Conservation (phyloP, 345 rosid species). For the Eucalyptus cladocalyx region DNA sequence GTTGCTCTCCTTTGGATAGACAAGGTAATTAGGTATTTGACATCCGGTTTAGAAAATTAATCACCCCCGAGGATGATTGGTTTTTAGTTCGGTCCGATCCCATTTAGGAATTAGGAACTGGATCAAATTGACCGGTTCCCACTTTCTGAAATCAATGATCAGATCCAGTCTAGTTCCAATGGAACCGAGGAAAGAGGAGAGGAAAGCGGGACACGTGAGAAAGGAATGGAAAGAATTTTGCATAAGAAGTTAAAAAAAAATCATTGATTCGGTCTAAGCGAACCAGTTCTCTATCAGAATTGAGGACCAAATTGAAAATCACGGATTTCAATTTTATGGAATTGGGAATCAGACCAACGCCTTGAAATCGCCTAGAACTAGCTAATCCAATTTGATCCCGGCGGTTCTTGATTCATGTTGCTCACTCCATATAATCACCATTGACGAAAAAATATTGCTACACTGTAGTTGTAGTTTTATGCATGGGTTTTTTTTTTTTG, state of each 20-base stretch:
- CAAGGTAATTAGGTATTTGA: not conserved
- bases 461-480: not conserved
- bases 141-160: too few species aligned
- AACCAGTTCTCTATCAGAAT: not conserved
- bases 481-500: not conserved
- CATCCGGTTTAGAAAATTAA: not conserved
- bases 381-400: fast-evolving
- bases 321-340: too few species aligned
- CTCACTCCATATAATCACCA: not conserved
- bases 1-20: not conserved
- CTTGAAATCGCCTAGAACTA: fast-evolving
- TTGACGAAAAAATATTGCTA: not conserved
- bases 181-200: not conserved
- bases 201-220: not conserved
- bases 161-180: too few species aligned
- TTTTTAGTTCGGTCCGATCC: not conserved
- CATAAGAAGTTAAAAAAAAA: not conserved
- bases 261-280: fast-evolving
- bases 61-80: not conserved
- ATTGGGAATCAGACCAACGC: fast-evolving
- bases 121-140: not conserved
- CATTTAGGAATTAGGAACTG: not conserved
- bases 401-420: not conserved
- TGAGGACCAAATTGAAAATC: too few species aligned
- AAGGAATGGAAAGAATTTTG: not conserved